A percentile compares a stretch with the other conserved stretches of the same genome.
Conservation (phyloP, 169 alveolate species). For the Plasmodium sp. region DNA sequence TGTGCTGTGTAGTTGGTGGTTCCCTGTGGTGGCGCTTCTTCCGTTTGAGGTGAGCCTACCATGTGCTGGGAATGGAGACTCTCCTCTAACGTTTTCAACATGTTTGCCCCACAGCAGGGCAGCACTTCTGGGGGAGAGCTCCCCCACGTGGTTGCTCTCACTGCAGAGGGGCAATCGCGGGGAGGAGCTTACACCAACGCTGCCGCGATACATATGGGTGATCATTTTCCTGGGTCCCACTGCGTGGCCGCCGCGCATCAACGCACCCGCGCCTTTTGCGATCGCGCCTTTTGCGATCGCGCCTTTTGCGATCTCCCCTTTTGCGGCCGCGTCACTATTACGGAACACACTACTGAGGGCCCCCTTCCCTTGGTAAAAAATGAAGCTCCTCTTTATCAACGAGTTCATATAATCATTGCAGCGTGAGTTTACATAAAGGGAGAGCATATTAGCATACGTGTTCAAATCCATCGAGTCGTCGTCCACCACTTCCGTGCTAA, state of each 20-base stretch:
- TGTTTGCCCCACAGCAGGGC: neutral
- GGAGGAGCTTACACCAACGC: neutral
- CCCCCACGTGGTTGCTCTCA: neutral
- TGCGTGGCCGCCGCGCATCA: no score
- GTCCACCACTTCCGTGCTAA: neutral
- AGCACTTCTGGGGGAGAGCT: neutral
- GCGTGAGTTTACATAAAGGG: slow-evolving; percentile 18
- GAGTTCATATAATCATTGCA: slow-evolving; percentile 19
- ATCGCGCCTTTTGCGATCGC: no score
- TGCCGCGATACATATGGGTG: neutral
- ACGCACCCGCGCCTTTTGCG: no score
- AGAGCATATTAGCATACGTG: neutral
- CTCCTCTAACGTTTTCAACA: neutral
- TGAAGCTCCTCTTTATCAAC: slow-evolving; percentile 10
- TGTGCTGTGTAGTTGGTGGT: neutral
- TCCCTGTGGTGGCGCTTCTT: neutral
- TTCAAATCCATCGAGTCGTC: neutral
- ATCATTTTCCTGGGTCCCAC: neutral
- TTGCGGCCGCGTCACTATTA: neutral
- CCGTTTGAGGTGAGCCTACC: neutral
- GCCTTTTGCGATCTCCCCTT: no score
- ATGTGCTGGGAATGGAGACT: neutral
- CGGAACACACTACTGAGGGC: neutral
- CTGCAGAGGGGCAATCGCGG: neutral
- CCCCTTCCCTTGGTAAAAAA: neutral